A percentile compares a stretch with the other conserved stretches of the same genome.
Evolutionary conservation across 2,329 filamentous ascomycete species (phyloP).

Genomic region (Phaeoacremonium minimum): DNA sequence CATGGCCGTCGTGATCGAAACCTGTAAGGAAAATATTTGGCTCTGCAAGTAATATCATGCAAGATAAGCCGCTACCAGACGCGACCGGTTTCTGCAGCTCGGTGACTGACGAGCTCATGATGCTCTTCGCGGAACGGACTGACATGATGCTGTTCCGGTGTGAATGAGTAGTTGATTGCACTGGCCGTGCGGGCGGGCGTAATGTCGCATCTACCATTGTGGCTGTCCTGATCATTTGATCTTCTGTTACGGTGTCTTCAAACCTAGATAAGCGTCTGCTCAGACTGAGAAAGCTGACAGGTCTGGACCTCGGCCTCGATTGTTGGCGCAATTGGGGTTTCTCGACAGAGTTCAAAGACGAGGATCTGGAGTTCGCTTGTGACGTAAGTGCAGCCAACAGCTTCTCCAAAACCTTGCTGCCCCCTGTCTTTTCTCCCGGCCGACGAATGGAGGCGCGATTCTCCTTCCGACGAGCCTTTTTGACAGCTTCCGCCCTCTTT

Average conservation of each 20-base stretch:
- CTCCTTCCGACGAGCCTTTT: no score
- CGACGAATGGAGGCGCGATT: no score
- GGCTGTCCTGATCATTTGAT: not conserved
- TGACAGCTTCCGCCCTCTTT: constrained; percentile 21
- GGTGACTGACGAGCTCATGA: constrained; percentile 45
- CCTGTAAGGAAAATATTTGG: constrained; percentile 77
- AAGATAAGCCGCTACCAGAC: constrained; percentile 69
- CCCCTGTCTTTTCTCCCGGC: constrained; percentile 13
- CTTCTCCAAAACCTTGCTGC: constrained; percentile 20
- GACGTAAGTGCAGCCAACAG: constrained; percentile 14
- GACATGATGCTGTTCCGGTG: constrained; percentile 48
- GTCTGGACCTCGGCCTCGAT: constrained; percentile 13
- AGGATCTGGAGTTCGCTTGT: not conserved
- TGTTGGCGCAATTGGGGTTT: no score
- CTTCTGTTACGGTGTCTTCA: constrained; percentile 3
- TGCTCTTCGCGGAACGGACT: constrained; percentile 44
- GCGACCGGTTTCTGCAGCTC: constrained; percentile 71
- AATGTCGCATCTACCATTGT: not conserved
- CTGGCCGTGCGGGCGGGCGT: not conserved
- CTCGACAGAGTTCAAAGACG: no score
- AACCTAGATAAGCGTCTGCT: constrained; percentile 6
- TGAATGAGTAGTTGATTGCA: constrained; percentile 3
- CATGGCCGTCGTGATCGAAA: constrained; percentile 66
- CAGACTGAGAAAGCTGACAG: constrained; percentile 10
- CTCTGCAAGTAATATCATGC: constrained; percentile 72